phyloP scores from a whole-genome alignment of 2,329 filamentous ascomycete species.

The Nigrospora oryzae region DNA sequence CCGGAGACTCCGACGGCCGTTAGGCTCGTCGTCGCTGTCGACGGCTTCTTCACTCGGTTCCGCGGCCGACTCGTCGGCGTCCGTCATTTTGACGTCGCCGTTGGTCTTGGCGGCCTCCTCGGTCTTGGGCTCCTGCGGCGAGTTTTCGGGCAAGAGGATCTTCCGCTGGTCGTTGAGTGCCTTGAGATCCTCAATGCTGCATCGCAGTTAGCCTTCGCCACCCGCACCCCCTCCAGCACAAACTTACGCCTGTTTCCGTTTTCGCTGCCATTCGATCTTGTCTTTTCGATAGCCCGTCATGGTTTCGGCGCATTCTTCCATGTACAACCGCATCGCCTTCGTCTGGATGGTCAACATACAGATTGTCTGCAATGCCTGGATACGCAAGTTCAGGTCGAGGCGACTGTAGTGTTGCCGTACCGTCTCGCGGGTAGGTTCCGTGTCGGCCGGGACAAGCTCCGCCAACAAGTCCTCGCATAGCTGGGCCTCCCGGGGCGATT shows the following conservation, averaged over 20 bases:
- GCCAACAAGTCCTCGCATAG: constrained; percentile 71
- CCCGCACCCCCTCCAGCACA: too few species aligned
- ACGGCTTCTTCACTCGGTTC: constrained; percentile 52
- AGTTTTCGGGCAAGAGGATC: constrained; percentile 63
- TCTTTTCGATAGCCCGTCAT: constrained; percentile 95
- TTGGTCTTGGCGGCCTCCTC: constrained; percentile 37
- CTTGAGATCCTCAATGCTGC: constrained; percentile 62
- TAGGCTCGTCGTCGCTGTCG: constrained; percentile 63
- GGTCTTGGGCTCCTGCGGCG: constrained; percentile 51
- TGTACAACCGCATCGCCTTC: constrained; percentile 75
- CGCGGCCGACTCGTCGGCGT: constrained; percentile 54
- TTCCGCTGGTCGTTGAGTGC: constrained; percentile 65
- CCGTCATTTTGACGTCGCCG: constrained; percentile 53
- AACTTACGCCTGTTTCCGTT: constrained; percentile 58
- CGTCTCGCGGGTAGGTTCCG: constrained; percentile 67
- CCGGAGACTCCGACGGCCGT: constrained; percentile 42
- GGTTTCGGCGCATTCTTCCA: constrained; percentile 85
- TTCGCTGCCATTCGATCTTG: constrained; percentile 85
- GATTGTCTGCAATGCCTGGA: constrained; percentile 74
- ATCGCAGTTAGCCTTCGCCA: background rate
- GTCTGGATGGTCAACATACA: constrained; percentile 82
- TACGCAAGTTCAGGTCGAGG: constrained; percentile 76
- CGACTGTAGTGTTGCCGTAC: constrained; percentile 63
- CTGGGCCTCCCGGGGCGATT: constrained; percentile 60
- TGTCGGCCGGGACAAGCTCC: constrained; percentile 70